Base-by-base conservation (phyloP, 345 rosid genomes). In the Geranium brycei region DNA sequence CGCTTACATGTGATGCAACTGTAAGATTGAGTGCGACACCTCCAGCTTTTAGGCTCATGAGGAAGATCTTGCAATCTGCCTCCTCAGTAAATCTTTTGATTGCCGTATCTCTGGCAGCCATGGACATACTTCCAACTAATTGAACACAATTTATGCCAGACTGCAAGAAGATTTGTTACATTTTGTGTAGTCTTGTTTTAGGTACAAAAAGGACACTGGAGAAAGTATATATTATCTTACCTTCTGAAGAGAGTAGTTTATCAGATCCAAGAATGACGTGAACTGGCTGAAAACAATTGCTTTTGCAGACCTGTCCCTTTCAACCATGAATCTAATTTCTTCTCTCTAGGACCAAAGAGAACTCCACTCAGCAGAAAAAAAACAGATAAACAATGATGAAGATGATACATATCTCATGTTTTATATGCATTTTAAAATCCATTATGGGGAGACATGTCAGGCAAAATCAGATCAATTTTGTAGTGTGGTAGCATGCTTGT, bases 211-310 rank as follows among this genome's bases (percentile, higher is more conserved):
- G 61, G 57, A 35, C 41, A 35, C 10, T 35, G 41, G 19, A 16
- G 6, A 57, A 51, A 17, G 63, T 12, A 40, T 47, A 31, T 17
- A 59, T 61, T 47, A 47, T n/a, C 62, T 65, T 71, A 93, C 99
- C 91, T 87, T 85, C 60, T 78, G 72, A n/a, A 93, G 89, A 51
- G 95, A 82, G 78, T 85, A 93, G 66, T 77, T 81, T 65, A 93
- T 90, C 67, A 93, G 87, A 83, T 90, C 97, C 80, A 93, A 79
- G 76, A 90, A 93, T 18, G 95, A 85, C 12, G 97, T 88, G 82
- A 90, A 93, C 82, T 93, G 99, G 82, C 99, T 90, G 82, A 93
- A 93, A 62, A 90, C 96, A 72, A 93, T 90, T 69, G 86, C 99
- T 73, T 93, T 93, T 12, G 99, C 96, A 64, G 96, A 93, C 55